Evolutionary conservation across 1,139 yeast species (phyloP).

Genomic region (Debaryomyces fabryi): DNA sequence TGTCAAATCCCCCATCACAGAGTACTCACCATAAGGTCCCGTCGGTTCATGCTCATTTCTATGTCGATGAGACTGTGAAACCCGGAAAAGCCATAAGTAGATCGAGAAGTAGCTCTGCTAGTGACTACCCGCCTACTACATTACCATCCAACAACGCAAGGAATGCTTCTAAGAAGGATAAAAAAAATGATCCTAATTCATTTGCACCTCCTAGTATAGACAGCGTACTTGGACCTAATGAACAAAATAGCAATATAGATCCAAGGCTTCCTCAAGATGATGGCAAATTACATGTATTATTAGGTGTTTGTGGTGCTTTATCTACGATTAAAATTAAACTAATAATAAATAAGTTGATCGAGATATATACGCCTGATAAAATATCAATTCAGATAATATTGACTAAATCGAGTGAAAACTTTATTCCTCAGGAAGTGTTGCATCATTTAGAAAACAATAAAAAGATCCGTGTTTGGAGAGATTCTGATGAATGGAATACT

Average conservation of each 20-base stretch:
- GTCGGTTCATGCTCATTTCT: constrained; percentile 81
- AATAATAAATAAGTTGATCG: constrained; percentile 75
- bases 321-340: constrained; percentile 75
- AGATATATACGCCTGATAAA: constrained; percentile 73
- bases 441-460: constrained; percentile 37
- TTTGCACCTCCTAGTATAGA: neutral
- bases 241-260: constrained; percentile 61
- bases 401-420: constrained; percentile 82
- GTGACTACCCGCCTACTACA: constrained; percentile 16
- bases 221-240: constrained; percentile 25
- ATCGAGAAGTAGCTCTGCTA: constrained; percentile 45
- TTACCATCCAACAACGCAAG: constrained; percentile 34
- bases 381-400: constrained; percentile 79
- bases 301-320: constrained; percentile 91
- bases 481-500: constrained; percentile 87
- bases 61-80: constrained; percentile 69
- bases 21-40: constrained; percentile 54
- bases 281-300: constrained; percentile 80
- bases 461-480: constrained; percentile 78
- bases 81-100: constrained; percentile 40
- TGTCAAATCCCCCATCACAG: constrained; percentile 34
- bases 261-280: constrained; percentile 89
- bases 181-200: constrained; percentile 3
- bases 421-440: constrained; percentile 63
- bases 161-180: constrained; percentile 6